A percentile compares a stretch with the other conserved stretches of the same genome.
These are phyloP conservation scores for Lactarius evosmus DNA, from an alignment of 768 basidiomycete species.

Conservation along the genomic window DNA sequence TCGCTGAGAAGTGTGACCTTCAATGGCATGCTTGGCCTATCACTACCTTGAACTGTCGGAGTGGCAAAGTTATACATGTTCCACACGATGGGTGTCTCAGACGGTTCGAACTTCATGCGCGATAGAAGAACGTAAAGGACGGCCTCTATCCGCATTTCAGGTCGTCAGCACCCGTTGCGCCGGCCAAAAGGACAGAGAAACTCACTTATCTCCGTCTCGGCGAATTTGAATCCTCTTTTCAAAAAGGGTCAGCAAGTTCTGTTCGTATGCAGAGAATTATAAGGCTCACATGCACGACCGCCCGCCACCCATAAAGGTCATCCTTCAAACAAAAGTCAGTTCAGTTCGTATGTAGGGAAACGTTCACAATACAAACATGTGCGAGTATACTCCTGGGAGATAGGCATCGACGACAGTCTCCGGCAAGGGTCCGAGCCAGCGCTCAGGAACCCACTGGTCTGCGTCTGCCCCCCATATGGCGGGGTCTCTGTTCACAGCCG, in stretches of 20 bases:
- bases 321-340: slow-evolving; percentile 25
- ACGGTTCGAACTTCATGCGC: slow-evolving; percentile 31
- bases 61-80: slow-evolving; percentile 33
- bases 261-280: background rate
- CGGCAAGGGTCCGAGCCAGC: slow-evolving; percentile 28
- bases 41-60: slow-evolving; percentile 30
- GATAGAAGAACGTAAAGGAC: slow-evolving; percentile 32
- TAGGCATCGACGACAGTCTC: slow-evolving; percentile 26
- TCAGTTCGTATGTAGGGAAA: background rate
- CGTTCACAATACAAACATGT: slow-evolving; percentile 12
- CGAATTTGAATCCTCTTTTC: slow-evolving; percentile 25
- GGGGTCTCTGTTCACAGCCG: slow-evolving; percentile 24
- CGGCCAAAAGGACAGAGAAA: background rate
- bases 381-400: slow-evolving; percentile 27
- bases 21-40: slow-evolving; percentile 31
- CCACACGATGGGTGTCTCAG: slow-evolving; percentile 33
- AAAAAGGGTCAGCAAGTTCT: background rate
- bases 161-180: slow-evolving; percentile 3
- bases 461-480: slow-evolving; percentile 27
- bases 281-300: slow-evolving; percentile 34
- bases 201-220: slow-evolving; percentile 29
- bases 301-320: slow-evolving; percentile 35
- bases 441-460: slow-evolving; percentile 28
- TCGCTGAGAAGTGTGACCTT: slow-evolving; percentile 26
- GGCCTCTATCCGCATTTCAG: slow-evolving; percentile 29